These are phyloP conservation scores for Penicillium desertorum DNA, from an alignment of 495 filamentous ascomycete genomes.

Conservation along the genomic window DNA sequence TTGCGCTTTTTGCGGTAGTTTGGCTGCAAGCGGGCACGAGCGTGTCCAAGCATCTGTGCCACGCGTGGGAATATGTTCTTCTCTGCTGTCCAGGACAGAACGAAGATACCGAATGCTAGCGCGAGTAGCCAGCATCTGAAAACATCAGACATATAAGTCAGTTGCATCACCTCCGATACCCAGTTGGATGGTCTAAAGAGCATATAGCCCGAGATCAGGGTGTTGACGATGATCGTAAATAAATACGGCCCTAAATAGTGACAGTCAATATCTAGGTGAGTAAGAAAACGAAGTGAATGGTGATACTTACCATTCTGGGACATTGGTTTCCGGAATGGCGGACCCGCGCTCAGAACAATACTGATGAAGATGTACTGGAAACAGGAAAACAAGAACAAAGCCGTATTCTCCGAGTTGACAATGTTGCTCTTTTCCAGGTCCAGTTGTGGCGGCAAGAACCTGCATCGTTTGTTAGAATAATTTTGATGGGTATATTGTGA, in stretches of 20 bases:
- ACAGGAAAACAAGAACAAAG: conserved; percentile 83
- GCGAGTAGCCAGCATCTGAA: conserved; percentile 72
- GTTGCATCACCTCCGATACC: conserved; percentile 74
- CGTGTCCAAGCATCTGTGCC: conserved; percentile 63
- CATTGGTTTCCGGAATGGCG: conserved; percentile 83
- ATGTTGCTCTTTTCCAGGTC: conserved; percentile 76
- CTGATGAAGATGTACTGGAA: conserved; percentile 93
- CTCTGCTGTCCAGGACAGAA: conserved; percentile 68
- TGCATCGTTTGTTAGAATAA: conserved; percentile 28
- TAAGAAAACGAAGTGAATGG: not conserved
- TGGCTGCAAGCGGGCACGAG: conserved; percentile 54
- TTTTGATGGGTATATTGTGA: not conserved
- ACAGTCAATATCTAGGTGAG: not conserved
- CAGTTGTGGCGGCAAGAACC: conserved; percentile 77
- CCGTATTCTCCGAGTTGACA: conserved; percentile 87
- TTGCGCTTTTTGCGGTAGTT: conserved; percentile 72
- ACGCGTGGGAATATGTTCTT: conserved; percentile 65
- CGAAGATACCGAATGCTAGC: conserved; percentile 66
- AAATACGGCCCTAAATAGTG: conserved; percentile 65
- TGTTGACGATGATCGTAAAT: conserved; percentile 65
- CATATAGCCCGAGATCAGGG: conserved; percentile 72
- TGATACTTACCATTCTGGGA: conserved; percentile 66
- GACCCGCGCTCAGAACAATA: conserved; percentile 83
- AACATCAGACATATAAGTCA: conserved; percentile 67
- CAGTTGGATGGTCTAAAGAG: conserved; percentile 67